Conservation (phyloP, 345 rosid genomes). For the Psidium friedrichsthalianum region DNA sequence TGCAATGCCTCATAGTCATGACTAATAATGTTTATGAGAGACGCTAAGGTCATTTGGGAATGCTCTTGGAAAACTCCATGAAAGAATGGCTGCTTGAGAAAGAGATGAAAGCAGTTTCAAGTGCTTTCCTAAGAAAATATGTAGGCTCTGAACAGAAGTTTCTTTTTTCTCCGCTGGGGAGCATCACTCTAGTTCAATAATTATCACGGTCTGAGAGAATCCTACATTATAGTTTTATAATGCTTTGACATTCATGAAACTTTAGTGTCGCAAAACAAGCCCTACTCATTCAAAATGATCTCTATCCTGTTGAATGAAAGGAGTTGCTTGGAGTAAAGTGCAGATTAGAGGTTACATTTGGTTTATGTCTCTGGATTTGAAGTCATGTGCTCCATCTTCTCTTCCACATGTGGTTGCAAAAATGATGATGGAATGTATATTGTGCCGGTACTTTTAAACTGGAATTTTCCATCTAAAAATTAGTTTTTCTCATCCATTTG, state of each 20-base stretch:
- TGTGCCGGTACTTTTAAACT: not conserved
- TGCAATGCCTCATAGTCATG: not conserved
- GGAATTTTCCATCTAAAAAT: not conserved
- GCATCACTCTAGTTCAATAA: not conserved
- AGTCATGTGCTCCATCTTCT: not conserved
- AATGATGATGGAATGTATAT: not conserved
- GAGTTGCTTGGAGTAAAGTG: not conserved
- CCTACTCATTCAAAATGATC: not conserved
- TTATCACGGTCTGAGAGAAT: not conserved
- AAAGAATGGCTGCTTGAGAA: not conserved
- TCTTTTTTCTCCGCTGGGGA: not conserved
- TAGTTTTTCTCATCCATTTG: not conserved
- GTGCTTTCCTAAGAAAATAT: not conserved
- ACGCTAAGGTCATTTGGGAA: not conserved
- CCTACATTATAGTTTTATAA: not conserved
- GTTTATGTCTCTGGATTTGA: not conserved
- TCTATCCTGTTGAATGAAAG: not conserved
- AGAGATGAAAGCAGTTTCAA: not conserved
- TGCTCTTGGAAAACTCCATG: not conserved
- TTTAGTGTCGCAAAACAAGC: not conserved
- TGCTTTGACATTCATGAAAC: not conserved
- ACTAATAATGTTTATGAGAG: not conserved
- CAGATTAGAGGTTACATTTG: not conserved
- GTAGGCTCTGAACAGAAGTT: not conserved
- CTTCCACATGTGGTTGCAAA: not conserved